phyloP scores from a whole-genome alignment of 1,284 basidiomycete species.

The Cryptococcus wingfieldii region DNA sequence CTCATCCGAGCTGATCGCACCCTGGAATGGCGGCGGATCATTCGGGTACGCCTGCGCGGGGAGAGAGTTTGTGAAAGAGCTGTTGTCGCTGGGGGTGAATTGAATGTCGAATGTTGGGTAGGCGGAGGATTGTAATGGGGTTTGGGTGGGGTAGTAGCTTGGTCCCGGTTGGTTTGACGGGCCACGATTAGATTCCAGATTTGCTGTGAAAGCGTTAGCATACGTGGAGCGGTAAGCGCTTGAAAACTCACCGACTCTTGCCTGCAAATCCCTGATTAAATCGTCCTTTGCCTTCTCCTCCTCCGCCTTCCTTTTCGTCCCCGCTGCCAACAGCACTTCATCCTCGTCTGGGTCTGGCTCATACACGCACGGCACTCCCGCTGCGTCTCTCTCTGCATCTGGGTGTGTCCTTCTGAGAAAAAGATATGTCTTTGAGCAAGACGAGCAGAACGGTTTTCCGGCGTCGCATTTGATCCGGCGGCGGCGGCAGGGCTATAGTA shows the following conservation, averaged over 20 bases:
- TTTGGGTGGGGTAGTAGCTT: background rate
- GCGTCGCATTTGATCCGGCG: slow-evolving; percentile 30
- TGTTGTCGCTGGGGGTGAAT: background rate
- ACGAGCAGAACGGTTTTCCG: slow-evolving; percentile 23
- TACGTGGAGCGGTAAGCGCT: background rate
- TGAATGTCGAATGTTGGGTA: background rate
- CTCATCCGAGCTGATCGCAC: background rate
- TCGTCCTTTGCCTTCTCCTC: slow-evolving; percentile 7
- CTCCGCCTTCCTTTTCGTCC: slow-evolving; percentile 4
- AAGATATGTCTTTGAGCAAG: slow-evolving; percentile 19
- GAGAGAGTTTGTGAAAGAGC: background rate
- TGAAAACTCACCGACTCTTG: slow-evolving; percentile 28
- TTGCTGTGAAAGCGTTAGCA: background rate
- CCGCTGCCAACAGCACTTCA: slow-evolving; percentile 2
- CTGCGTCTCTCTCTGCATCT: slow-evolving; percentile 26
- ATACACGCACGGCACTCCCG: slow-evolving; percentile 33
- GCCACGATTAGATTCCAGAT: background rate
- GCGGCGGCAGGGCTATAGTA: slow-evolving; percentile 16
- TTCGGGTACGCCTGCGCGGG: background rate
- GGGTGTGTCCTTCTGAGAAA: slow-evolving; percentile 29
- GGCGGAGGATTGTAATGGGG: background rate
- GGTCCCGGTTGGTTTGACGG: background rate
- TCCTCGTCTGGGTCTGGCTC: slow-evolving; percentile 11
- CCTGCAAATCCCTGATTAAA: slow-evolving; percentile 26
- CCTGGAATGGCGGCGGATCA: background rate